Base-by-base conservation (phyloP, 805 yeast species). In the Hermanozyma aechmeae region DNA sequence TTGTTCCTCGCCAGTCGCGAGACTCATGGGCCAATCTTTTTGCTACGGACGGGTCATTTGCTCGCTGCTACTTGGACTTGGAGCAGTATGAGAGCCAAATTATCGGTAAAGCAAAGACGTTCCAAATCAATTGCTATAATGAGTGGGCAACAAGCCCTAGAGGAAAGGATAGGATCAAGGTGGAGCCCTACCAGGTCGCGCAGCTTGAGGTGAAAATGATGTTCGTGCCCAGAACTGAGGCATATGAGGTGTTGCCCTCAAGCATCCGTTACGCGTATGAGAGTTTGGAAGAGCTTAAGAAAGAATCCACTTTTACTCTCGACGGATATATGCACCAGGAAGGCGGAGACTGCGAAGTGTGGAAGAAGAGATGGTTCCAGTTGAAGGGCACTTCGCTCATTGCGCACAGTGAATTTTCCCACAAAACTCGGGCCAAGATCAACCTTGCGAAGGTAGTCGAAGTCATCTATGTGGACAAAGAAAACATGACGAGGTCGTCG, bases 21-120 rank as follows among this genome's bases (percentile, higher is more conserved):
- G 93, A 81, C 56, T 56, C 66, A 2, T 71, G 89, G 79, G 71
- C 69, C 19, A 52, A 61, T 19, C 57, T 71, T 31, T 68, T 85
- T 38, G 95, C 96, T 2, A 64, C 66, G 19, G 93, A 85, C 51
- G 97, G 97, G 2, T 83, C 95, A 21, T 86, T 83, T 64, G 95
- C 85, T 6, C 68, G 89, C 44, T 71, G 81, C 30, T 76, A 79
- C 41, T 61, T 87, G 30, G 69, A 69, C 26, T 78, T 80, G 43
- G 65, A 68, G 15, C 72, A 71, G 32, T 69, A 70, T 42, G 76
- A 76, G 43, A 53, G 64, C 13, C 66, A 65, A 17, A 61, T 81
- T 26, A 70, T 67, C 12, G 79, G 83, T 12, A 50, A 56, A 27
- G 60, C 74, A 1, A 57, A 60, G 32, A 62, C 60, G 26, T 73